Evolutionary conservation across 345 rosid species (phyloP).

Genomic region (Eucalyptus pauciflora): DNA sequence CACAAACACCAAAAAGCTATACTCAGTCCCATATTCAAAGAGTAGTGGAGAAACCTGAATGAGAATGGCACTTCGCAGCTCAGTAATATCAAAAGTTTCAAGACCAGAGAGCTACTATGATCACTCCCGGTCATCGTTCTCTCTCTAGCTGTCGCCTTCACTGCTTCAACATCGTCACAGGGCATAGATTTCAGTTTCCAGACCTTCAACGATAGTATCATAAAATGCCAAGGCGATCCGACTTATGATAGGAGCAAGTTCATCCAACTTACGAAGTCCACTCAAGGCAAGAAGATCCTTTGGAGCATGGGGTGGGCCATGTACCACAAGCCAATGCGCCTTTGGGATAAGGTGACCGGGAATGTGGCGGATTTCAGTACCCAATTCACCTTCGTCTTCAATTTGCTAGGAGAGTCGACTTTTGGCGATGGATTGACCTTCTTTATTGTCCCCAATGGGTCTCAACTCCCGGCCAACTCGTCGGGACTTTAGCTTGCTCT

Average conservation of each 20-base stretch:
- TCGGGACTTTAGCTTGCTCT: background rate
- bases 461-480: background rate
- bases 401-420: rapidly evolving
- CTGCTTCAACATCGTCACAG: background rate
- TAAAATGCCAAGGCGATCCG: background rate
- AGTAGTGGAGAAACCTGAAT: background rate
- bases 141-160: background rate
- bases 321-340: background rate
- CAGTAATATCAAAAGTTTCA: background rate
- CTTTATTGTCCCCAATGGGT: background rate
- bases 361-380: background rate
- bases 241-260: background rate
- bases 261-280: background rate
- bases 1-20: background rate
- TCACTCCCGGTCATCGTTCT: background rate
- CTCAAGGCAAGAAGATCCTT: no score
- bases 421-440: conserved; percentile 3
- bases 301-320: background rate
- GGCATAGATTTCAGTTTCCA: background rate
- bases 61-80: background rate
- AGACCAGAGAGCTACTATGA: background rate
- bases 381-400: conserved; percentile 2
- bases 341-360: background rate
- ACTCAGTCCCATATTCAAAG: background rate
- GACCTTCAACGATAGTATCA: background rate